Conservation (phyloP, 192 early-diverging fungal species). For the Diversispora eburnea region DNA sequence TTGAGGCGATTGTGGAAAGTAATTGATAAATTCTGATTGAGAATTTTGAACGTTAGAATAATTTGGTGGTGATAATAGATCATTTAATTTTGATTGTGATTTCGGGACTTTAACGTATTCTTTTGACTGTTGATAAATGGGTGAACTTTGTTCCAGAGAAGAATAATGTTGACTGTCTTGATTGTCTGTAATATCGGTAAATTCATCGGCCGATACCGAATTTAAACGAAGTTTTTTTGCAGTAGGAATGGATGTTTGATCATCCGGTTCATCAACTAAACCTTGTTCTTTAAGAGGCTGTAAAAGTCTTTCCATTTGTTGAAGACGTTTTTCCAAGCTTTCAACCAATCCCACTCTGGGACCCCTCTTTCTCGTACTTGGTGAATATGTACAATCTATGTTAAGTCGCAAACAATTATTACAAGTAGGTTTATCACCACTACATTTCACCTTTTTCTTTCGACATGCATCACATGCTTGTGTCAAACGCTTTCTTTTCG, state of each 20-base stretch:
- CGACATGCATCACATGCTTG: slow-evolving; percentile 73
- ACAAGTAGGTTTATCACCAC: slow-evolving; percentile 75
- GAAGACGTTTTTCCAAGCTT: slow-evolving; percentile 67
- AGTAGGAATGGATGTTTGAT: slow-evolving; percentile 1
- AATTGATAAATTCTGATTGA: slow-evolving; percentile 6
- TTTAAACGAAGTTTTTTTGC: slow-evolving; percentile 12
- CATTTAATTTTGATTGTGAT: not conserved
- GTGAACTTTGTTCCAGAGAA: not conserved
- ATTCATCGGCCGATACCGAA: not conserved
- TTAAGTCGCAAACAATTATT: slow-evolving; percentile 70
- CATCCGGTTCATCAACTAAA: slow-evolving; percentile 17
- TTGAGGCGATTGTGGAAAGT: not conserved
- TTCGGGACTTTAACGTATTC: not conserved
- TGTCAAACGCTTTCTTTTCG: slow-evolving; percentile 61
- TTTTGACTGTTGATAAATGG: not conserved
- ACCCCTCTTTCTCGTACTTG: slow-evolving; percentile 83
- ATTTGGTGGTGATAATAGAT: not conserved
- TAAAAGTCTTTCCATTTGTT: slow-evolving; percentile 74
- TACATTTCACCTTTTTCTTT: slow-evolving; percentile 65
- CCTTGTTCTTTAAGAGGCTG: slow-evolving; percentile 36
- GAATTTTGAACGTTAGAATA: not conserved
- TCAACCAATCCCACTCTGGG: slow-evolving; percentile 81
- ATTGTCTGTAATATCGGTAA: not conserved
- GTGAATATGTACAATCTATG: slow-evolving; percentile 72
- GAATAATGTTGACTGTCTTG: not conserved